These are phyloP conservation scores for Saussurea involucrata DNA, from an alignment of 129 eudicot species.

Conservation along the genomic window DNA sequence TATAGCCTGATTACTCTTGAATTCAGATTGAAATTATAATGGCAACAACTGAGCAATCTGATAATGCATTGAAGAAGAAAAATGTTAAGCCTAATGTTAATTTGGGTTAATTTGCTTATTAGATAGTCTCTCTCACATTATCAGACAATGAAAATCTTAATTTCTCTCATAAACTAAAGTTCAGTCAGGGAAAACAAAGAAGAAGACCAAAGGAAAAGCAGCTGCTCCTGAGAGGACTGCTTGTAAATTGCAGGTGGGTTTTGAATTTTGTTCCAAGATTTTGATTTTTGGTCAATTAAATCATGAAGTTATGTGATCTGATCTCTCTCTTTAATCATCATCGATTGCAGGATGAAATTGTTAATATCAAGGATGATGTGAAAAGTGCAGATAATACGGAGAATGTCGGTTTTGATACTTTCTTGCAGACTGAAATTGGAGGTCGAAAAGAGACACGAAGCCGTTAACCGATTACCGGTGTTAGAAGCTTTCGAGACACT, in stretches of 20 bases:
- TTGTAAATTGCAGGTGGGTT: slow-evolving; percentile 21
- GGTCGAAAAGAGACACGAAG: too few species aligned
- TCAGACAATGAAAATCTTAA: not conserved
- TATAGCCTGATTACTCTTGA: slow-evolving; percentile 1
- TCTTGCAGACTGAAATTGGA: slow-evolving; percentile 9
- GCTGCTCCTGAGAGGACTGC: slow-evolving; percentile 8
- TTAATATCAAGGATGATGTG: not conserved
- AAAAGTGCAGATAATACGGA: too few species aligned
- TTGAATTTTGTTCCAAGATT: slow-evolving; percentile 1
- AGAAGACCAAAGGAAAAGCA: slow-evolving; percentile 3
- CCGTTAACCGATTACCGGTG: too few species aligned
- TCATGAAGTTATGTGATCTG: not conserved
- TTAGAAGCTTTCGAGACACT: too few species aligned
- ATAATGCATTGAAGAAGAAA: slow-evolving; percentile 4
- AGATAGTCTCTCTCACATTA: not conserved
- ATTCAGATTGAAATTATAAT: slow-evolving; percentile 25
- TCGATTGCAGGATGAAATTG: not conserved
- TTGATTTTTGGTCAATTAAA: not conserved
- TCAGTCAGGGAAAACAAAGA: not conserved
- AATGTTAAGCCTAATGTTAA: slow-evolving; percentile 17
- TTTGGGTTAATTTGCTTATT: not conserved
- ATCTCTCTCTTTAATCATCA: not conserved
- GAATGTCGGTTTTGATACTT: slow-evolving; percentile 5
- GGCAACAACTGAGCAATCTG: slow-evolving; percentile 14
- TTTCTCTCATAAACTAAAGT: slow-evolving; percentile 16